Base-by-base conservation (phyloP, 2,329 filamentous ascomycete genomes). In the Fusarium acutatum region DNA sequence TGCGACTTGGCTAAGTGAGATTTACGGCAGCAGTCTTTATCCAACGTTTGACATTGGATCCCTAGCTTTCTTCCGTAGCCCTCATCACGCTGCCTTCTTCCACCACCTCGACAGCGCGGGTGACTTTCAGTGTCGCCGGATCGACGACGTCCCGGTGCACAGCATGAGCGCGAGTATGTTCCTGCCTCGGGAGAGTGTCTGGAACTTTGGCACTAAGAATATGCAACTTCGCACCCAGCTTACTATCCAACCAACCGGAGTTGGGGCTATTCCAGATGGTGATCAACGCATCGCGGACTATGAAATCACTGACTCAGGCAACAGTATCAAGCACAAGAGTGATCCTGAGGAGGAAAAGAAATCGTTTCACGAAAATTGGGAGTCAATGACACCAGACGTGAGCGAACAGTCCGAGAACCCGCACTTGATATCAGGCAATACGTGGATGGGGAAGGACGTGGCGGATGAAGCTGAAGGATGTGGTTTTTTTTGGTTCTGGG, bases 101-200 rank as follows among this genome's bases (percentile, higher is more conserved):
- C 77, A 85, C 34, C 84, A 86, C 73, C 80, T 90, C 18, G 87
- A 89, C 71, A 80, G 78, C 47, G 76, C 82, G 5, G 87, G 86
- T 12, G 84, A 85, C 13, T 86, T 88, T 72, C 86, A 85, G 72
- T 85, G 86, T 64, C 82, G 84, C 72, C 80, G 84, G 17, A 83
- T 85, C 65, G 83, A 83, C 22, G 85, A 87, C 63, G 84, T 87
- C 22, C 84, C 86, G 18, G 82, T 89, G 17, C 86, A 88, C 69
- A 88, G 86, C n/a, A 80, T 89, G 30, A 88, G 86, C 50, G 85
- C 88, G 56, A 86, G 83, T 67, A 84, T 89, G 80, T 87, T 90
- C 64, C 77, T 88, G 10, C 85, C 87, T 8, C 86, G 85, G 65
- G 83, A 82, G 63, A 84, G 84, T 66, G 82, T 88, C 43, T 87